phyloP scores from a whole-genome alignment of 2,329 filamentous ascomycete genomes.

The Alternaria arbusti region DNA sequence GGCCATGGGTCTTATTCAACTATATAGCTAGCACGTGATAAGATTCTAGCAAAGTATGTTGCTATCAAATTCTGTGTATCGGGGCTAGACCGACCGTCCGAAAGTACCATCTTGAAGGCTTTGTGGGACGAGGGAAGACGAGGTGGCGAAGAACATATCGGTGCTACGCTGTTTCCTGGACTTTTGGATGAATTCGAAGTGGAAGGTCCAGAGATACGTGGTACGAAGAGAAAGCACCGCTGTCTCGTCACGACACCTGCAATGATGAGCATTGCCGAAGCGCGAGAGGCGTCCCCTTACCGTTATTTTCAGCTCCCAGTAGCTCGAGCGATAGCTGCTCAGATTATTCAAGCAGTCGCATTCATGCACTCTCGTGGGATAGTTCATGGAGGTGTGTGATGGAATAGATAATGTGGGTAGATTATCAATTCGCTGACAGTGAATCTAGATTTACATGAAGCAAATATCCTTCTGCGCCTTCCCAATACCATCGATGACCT shows the following conservation, averaged over 20 bases:
- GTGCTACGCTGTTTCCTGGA: neutral
- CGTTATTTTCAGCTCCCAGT: conserved; percentile 11
- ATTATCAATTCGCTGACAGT: neutral
- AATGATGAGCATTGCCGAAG: conserved; percentile 27
- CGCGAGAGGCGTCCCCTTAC: conserved; percentile 7
- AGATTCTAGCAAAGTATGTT: neutral
- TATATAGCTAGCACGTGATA: neutral
- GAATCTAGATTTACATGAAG: conserved; percentile 16
- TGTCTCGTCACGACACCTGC: conserved; percentile 48
- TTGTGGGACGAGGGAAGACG: conserved; percentile 2
- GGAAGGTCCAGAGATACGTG: conserved; percentile 36
- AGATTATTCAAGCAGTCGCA: conserved; percentile 14
- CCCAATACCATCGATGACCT: conserved; percentile 9
- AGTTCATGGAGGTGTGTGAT: conserved; percentile 16
- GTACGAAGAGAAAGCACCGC: conserved; percentile 26
- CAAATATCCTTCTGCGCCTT: conserved; percentile 16
- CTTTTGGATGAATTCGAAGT: conserved; percentile 41
- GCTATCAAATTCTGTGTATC: conserved; percentile 14
- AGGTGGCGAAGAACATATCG: neutral
- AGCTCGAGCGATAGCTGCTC: conserved; percentile 15
- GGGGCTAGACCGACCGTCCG: conserved; percentile 2
- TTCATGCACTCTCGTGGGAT: conserved; percentile 17
- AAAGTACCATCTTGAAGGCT: conserved; percentile 7
- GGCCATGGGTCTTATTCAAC: neutral
- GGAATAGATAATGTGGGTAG: neutral